Percentiles rank a stretch among this genome's conserved stretches.
phyloP scores from a whole-genome alignment of 139 green algal species.

The Prasinococcaceae sp. region DNA sequence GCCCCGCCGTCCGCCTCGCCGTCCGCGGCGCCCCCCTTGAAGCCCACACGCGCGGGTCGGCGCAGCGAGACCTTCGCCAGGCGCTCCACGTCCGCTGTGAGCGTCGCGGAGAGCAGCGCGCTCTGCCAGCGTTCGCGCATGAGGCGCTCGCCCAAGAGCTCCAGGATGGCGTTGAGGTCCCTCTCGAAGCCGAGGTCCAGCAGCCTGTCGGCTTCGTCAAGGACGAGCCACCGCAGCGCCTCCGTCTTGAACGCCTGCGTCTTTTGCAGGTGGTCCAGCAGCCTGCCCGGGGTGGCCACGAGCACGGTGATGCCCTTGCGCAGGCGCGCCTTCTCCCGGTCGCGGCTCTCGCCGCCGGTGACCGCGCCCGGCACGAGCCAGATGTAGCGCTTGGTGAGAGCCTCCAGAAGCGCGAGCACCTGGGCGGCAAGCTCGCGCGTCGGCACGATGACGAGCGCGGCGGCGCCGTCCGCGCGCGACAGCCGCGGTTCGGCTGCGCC shows the following conservation, averaged over 20 bases:
- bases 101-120: slow-evolving; percentile 75
- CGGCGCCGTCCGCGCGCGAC: slow-evolving; percentile 45
- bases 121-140: slow-evolving; percentile 20
- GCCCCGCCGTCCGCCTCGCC: too few relatives aligned
- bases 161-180: slow-evolving; percentile 51
- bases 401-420: slow-evolving; percentile 28
- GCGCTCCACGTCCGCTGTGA: slow-evolving; percentile 45
- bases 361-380: slow-evolving; percentile 36
- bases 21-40: too few relatives aligned
- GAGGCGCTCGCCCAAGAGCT: slow-evolving; percentile 4
- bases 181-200: slow-evolving; percentile 86
- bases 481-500: slow-evolving; percentile 27
- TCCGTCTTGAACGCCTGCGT: slow-evolving; percentile 44
- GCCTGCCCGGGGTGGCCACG: slow-evolving; percentile 65
- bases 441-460: slow-evolving; percentile 61
- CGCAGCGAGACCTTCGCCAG: slow-evolving; percentile 53
- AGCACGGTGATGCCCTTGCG: slow-evolving; percentile 59
- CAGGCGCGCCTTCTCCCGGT: slow-evolving; percentile 87
- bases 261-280: slow-evolving; percentile 87
- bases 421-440: slow-evolving; percentile 80
- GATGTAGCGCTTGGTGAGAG: slow-evolving; percentile 18
- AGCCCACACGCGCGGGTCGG: too few relatives aligned
- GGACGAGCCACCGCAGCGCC: slow-evolving; percentile 63
- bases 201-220: slow-evolving; percentile 76
- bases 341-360: slow-evolving; percentile 71